Conservation (phyloP, 345 rosid species). For the Ailanthus altissimus region DNA sequence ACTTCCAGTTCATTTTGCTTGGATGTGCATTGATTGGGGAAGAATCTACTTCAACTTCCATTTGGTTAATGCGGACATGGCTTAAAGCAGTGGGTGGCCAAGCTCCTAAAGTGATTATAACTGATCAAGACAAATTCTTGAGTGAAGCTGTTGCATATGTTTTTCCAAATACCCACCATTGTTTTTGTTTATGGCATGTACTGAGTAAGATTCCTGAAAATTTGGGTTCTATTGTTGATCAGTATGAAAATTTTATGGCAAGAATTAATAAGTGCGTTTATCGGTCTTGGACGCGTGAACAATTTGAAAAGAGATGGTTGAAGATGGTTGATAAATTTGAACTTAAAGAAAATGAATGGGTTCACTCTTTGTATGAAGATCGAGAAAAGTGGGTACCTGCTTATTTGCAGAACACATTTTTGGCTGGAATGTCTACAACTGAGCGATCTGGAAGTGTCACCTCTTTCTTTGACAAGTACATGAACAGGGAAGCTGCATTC, state of each 20-base stretch:
- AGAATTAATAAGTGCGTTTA: constrained; percentile 39
- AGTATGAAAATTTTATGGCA: constrained; percentile 29
- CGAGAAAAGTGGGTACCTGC: constrained; percentile 46
- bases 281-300: constrained; percentile 39
- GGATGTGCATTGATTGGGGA: constrained; percentile 49
- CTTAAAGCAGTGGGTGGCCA: constrained; percentile 37
- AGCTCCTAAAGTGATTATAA: constrained; percentile 42
- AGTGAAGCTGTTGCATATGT: constrained; percentile 39
- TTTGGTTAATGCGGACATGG: constrained; percentile 48
- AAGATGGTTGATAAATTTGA: constrained; percentile 42
- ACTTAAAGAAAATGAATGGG: constrained; percentile 38
- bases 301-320: constrained; percentile 50
- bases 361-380: constrained; percentile 36
- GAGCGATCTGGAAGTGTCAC: constrained; percentile 33
- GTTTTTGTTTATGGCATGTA: constrained; percentile 48
- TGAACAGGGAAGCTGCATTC: constrained; percentile 30
- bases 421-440: constrained; percentile 44
- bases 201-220: constrained; percentile 32
- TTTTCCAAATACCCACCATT: constrained; percentile 38
- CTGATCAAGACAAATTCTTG: constrained; percentile 36
- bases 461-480: constrained; percentile 42
- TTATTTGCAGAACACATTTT: constrained; percentile 32
- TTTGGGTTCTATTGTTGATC: constrained; percentile 23
- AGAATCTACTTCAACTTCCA: constrained; percentile 27
- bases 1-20: constrained; percentile 39